These are phyloP conservation scores for Fusarium odoratissimum DNA, from an alignment of 2,329 filamentous ascomycete species.

Conservation along the genomic window DNA sequence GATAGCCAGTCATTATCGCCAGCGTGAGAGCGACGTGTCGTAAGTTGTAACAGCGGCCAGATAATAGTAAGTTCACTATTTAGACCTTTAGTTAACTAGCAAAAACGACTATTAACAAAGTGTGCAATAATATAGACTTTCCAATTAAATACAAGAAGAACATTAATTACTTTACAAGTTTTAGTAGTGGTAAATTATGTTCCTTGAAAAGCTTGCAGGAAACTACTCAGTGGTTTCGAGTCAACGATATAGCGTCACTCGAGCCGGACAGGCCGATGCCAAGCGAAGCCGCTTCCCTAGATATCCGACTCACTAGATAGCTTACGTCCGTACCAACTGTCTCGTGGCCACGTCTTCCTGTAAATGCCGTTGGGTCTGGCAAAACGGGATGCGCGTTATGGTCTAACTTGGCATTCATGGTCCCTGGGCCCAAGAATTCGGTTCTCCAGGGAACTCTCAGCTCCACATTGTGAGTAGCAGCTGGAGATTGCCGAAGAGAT, in stretches of 20 bases:
- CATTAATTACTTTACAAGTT: background rate
- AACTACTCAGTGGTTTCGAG: background rate
- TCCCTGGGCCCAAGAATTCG: background rate
- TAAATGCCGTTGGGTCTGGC: accelerated
- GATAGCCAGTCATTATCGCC: background rate
- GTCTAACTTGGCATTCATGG: background rate
- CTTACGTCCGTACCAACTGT: no score
- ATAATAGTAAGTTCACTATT: background rate
- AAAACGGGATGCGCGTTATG: background rate
- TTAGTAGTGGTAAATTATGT: no score
- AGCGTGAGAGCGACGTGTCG: background rate
- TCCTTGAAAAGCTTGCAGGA: background rate
- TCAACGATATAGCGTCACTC: background rate
- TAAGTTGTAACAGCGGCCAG: background rate
- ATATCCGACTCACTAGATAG: background rate
- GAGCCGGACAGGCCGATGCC: background rate
- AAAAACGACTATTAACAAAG: background rate
- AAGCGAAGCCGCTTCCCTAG: background rate
- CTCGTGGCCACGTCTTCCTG: no score
- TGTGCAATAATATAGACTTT: accelerated
- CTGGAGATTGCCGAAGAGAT: background rate
- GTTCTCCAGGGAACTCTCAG: background rate
- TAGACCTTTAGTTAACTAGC: accelerated
- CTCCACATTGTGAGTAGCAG: background rate
- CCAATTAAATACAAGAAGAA: background rate